Base-by-base conservation (phyloP, 805 yeast species). In the Limtongia smithiae region DNA sequence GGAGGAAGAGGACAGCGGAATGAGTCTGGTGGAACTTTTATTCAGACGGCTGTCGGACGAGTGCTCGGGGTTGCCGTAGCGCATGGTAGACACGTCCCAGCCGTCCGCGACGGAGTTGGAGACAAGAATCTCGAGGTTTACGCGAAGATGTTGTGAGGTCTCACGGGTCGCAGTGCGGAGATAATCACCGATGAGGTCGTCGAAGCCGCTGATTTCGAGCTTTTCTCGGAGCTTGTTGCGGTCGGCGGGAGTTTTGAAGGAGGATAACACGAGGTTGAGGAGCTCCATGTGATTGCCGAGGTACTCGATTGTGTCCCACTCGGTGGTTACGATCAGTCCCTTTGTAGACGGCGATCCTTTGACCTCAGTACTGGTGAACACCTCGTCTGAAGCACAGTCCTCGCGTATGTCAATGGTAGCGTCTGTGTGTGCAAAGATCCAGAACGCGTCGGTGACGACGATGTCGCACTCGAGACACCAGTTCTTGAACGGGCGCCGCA, bases 271-370 rank as follows among this genome's bases (percentile, higher is more conserved):
- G 17, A 46, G 31, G 34, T 46, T 50, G 15, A 53, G 5, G 12
- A 57, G 41, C 28, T 48, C 50, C 25, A 56, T 36, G 25, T 57
- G 59, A 11, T 18, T 14, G 9, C 47, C 54, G 12, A 57, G 41
- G 30, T 50, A 57, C 28, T 57, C 54, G 11, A 42, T 18, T 12
- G 54, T 51, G n/a, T 40, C 46, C 18, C 41, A 14, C 30, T 53
- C 57, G 18, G 37, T 46, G 28, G 28, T 30, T 5, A 30, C 51
- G 14, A 14, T 33, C 6, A 11, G 15, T 14, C 28, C 27, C 3
- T 28, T 12, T 14, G n/a, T 20, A n/a, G n/a, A 11, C 37, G 28
- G 9, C 9, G 28, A 25, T 9, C 6, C 6, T 6, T 25, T 25
- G 6, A 9, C 9, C 9, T 25, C 28, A 6, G 6, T 25, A 9